phyloP scores from a whole-genome alignment of 164 flowering plant genomes.

The Liriodendron chinense region DNA sequence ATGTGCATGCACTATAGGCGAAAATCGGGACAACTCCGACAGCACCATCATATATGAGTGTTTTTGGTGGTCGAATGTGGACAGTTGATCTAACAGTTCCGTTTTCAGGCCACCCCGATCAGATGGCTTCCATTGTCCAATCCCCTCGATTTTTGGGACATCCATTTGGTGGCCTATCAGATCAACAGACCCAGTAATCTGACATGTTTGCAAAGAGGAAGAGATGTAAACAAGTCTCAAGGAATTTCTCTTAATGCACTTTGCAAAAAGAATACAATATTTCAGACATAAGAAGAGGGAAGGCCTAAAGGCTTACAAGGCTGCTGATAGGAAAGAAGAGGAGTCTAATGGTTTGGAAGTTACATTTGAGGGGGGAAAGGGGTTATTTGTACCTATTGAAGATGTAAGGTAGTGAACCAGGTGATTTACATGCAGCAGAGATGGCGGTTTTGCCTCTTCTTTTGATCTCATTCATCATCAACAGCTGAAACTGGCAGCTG shows the following conservation, averaged over 20 bases:
- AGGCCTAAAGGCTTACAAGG: background rate
- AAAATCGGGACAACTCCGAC: too few relatives aligned
- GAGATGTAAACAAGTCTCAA: too few relatives aligned
- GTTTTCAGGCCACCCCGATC: too few relatives aligned
- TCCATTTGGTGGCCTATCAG: too few relatives aligned
- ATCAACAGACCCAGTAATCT: too few relatives aligned
- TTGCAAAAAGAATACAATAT: background rate
- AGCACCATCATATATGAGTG: too few relatives aligned
- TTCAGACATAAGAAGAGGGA: background rate
- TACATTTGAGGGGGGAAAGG: conserved; percentile 1
- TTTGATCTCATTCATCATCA: background rate
- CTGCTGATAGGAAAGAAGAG: background rate
- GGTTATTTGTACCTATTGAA: conserved; percentile 3
- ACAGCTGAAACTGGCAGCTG: background rate
- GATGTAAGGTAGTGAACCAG: background rate
- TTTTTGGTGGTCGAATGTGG: too few relatives aligned
- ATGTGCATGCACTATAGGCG: too few relatives aligned
- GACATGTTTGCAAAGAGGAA: too few relatives aligned
- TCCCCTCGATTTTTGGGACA: too few relatives aligned
- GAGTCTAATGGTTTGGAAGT: background rate
- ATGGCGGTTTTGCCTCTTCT: background rate
- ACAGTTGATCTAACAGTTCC: too few relatives aligned
- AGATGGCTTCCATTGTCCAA: too few relatives aligned
- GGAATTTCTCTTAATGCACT: background rate
- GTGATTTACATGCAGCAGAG: conserved; percentile 22